Base-by-base conservation (phyloP, 106 monocot genomes). In the Phalaenopsis equestris region DNA sequence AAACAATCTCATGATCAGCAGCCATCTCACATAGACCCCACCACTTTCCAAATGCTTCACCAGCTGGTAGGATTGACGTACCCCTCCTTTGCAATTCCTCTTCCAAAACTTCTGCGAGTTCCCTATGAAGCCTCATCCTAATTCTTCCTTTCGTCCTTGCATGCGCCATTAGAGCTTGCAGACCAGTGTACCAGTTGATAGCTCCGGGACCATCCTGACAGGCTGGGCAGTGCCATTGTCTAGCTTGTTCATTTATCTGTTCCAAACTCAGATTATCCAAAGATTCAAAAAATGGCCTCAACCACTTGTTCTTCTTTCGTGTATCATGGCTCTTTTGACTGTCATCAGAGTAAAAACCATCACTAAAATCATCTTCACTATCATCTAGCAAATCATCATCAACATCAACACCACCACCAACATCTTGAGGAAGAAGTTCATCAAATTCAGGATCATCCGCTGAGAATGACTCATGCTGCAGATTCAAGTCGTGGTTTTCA, bases 171-270 rank as follows among this genome's bases (percentile, higher is more conserved):
- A 96, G 72, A 64, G 96, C 87, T 80, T 88, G 89, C 23, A 96
- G 72, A 39, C 96, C 96, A 75, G 83, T 91, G 85, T 87, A 96
- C 96, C 96, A 96, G 15, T 91, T 87, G 81, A 93, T 96, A 46
- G 93, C 91, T 79, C 93, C 93, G n/a, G 96, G 96, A 18, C 93
- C 96, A 80, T 86, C 81, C 75, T 87, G 86, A 79, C 96, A 96
- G 16, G 91, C 96, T 2, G 96, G 88, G 78, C 96, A 96, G 76
- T 96, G 96, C 93, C 93, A 96, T 65, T 87, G 93, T 81, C 96
- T 88, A 75, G 86, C 81, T 52, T 73, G 79, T 75, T 91, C 93
- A 77, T 79, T 85, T 84, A 96, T 87, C 70, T 93, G 80, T n/a
- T 93, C 86, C 65, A 83, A 80, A 11, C 68, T 88, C 52, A 93